phyloP scores from a whole-genome alignment of 805 yeast species.

The Kuraishia capsulata region DNA sequence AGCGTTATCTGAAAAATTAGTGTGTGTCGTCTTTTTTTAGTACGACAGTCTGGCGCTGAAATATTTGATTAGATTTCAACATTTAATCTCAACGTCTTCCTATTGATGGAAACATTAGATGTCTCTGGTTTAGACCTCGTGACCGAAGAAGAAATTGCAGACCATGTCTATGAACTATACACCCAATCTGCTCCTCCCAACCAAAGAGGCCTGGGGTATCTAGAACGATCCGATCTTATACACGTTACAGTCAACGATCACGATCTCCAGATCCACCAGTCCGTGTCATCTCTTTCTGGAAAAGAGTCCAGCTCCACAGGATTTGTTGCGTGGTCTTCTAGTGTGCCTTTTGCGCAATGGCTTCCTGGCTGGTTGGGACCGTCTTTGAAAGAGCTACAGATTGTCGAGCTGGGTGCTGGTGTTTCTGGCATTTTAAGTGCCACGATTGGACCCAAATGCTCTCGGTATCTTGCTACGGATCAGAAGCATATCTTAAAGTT shows the following conservation, averaged over 20 bases:
- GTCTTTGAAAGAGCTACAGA: constrained; percentile 16
- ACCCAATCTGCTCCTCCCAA: not conserved
- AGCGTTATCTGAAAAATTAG: too few relatives aligned
- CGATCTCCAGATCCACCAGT: constrained; percentile 1
- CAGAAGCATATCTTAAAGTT: constrained; percentile 46
- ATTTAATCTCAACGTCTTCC: too few relatives aligned
- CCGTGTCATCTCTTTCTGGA: constrained; percentile 1
- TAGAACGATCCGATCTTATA: not conserved
- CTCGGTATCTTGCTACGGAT: constrained; percentile 45
- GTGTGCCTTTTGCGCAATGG: constrained; percentile 46
- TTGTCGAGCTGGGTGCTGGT: constrained; percentile 57
- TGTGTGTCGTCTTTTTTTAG: too few relatives aligned
- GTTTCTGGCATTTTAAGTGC: constrained; percentile 41
- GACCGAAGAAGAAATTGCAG: not conserved
- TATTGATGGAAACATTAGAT: not conserved
- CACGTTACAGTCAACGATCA: not conserved
- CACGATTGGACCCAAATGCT: constrained; percentile 24
- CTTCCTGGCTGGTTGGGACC: constrained; percentile 12
- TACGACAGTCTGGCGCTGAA: too few relatives aligned
- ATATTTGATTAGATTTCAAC: too few relatives aligned
- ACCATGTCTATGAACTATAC: constrained; percentile 2
- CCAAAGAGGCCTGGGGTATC: constrained; percentile 1
- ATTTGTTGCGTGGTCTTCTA: constrained; percentile 51
- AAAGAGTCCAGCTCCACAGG: constrained; percentile 33
- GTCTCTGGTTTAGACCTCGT: not conserved